Evolutionary conservation across 768 basidiomycete genomes (phyloP).

Genomic region (Phylloporus sp.): DNA sequence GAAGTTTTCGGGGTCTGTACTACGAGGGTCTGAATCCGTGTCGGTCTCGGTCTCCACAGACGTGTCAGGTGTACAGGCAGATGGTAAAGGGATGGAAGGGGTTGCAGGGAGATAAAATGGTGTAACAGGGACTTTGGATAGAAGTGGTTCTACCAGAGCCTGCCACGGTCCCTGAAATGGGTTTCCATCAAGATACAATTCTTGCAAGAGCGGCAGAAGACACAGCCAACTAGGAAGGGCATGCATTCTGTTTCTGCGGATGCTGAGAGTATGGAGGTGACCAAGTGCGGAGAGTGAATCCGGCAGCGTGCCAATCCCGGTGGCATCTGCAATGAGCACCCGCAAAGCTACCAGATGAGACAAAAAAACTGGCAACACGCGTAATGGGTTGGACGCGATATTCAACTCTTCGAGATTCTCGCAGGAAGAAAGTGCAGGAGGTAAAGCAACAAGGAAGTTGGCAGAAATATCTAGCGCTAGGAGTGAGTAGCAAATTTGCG

Average conservation of each 20-base stretch:
- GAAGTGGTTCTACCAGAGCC: slow-evolving; percentile 78
- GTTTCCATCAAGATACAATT: slow-evolving; percentile 89
- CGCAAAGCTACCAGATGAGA: slow-evolving; percentile 70
- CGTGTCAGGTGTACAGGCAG: slow-evolving; percentile 44
- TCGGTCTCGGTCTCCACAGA: slow-evolving; percentile 45
- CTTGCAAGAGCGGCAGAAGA: slow-evolving; percentile 77
- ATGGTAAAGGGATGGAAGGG: slow-evolving; percentile 50
- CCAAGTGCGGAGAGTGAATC: slow-evolving; percentile 67
- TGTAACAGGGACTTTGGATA: slow-evolving; percentile 56
- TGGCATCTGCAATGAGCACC: slow-evolving; percentile 90
- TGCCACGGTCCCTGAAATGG: slow-evolving; percentile 95
- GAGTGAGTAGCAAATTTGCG: slow-evolving; percentile 69
- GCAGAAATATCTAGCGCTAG: slow-evolving; percentile 92
- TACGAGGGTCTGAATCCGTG: slow-evolving; percentile 49
- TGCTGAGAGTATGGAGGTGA: slow-evolving; percentile 82
- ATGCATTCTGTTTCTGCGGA: slow-evolving; percentile 83
- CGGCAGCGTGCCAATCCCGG: slow-evolving; percentile 74
- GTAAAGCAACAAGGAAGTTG: slow-evolving; percentile 79
- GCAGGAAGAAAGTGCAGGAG: slow-evolving; percentile 78
- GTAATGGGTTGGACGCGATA: slow-evolving; percentile 84
- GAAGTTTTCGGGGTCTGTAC: slow-evolving; percentile 33
- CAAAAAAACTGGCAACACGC: slow-evolving; percentile 88
- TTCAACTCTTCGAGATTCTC: slow-evolving; percentile 87
- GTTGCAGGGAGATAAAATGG: slow-evolving; percentile 65
- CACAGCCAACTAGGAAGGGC: slow-evolving; percentile 94